These are phyloP conservation scores for Saprolegnia parasitica DNA, from an alignment of 352 stramenopile genomes.

Conservation along the genomic window DNA sequence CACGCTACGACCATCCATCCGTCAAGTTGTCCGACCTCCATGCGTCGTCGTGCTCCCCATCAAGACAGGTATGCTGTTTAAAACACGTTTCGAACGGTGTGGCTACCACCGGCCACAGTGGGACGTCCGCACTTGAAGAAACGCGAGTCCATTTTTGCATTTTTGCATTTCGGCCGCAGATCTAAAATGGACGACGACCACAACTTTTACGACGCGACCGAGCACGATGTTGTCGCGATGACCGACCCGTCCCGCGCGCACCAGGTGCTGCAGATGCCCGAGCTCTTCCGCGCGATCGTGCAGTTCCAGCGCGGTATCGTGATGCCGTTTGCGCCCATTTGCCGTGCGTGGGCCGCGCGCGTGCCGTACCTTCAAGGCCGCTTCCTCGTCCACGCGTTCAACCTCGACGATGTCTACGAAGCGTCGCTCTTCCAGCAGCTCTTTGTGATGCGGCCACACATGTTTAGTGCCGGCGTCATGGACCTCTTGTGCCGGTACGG, in stretches of 20 bases:
- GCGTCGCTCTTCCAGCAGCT: slow-evolving; percentile 6
- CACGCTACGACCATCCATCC: no score
- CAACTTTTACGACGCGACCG: slow-evolving; percentile 15
- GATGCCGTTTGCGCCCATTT: slow-evolving; percentile 17
- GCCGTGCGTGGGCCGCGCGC: slow-evolving; percentile 5
- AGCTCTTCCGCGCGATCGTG: slow-evolving; percentile 18
- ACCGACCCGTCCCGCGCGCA: slow-evolving; percentile 5
- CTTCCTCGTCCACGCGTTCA: slow-evolving; percentile 7
- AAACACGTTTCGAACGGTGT: slow-evolving; percentile 3
- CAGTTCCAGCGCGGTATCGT: slow-evolving; percentile 21
- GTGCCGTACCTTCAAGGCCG: slow-evolving; percentile 25
- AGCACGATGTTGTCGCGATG: neutral
- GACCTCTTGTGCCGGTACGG: slow-evolving; percentile 10
- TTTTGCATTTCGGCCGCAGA: slow-evolving; percentile 7
- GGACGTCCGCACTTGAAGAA: slow-evolving; percentile 8
- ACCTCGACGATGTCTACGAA: neutral
- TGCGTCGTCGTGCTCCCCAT: no score
- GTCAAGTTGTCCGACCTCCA: neutral
- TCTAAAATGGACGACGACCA: slow-evolving; percentile 11
- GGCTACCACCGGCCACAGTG: slow-evolving; percentile 15
- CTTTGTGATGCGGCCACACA: slow-evolving; percentile 16
- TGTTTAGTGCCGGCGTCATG: slow-evolving; percentile 25
- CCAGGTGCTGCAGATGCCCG: slow-evolving; percentile 21
- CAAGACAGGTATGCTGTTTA: neutral
- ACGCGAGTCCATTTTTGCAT: slow-evolving; percentile 15